Percentiles rank a stretch among this genome's conserved stretches.
phyloP scores from a whole-genome alignment of 2,329 filamentous ascomycete species.

The Nannizziopsis arthrosporioides region DNA sequence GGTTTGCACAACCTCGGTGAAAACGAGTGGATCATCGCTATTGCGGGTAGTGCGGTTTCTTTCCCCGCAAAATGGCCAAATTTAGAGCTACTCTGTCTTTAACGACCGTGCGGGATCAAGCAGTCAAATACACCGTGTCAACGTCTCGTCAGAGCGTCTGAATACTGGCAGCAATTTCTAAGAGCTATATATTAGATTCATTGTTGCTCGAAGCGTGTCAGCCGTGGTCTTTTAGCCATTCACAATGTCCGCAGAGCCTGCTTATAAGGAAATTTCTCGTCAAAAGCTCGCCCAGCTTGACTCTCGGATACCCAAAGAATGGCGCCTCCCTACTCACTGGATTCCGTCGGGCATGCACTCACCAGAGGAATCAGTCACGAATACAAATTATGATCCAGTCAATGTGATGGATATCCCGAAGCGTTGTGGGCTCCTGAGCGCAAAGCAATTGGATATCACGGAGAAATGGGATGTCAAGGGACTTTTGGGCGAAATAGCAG shows the following conservation, averaged over 20 bases:
- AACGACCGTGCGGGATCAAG: too few relatives aligned
- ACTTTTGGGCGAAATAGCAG: constrained; percentile 27
- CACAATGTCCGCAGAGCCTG: constrained; percentile 13
- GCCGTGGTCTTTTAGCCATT: neutral
- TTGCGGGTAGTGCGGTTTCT: too few relatives aligned
- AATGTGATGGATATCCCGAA: constrained; percentile 41
- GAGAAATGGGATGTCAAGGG: constrained; percentile 39
- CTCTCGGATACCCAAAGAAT: constrained; percentile 31
- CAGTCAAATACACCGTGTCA: too few relatives aligned
- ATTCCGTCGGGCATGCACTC: constrained; percentile 29
- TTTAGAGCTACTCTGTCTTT: too few relatives aligned
- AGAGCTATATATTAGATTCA: too few relatives aligned
- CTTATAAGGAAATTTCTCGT: constrained; percentile 26
- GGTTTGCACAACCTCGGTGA: too few relatives aligned
- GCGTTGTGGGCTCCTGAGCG: constrained; percentile 42
- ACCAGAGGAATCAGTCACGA: constrained; percentile 26
- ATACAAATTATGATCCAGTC: constrained; percentile 23
- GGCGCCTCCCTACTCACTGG: constrained; percentile 25
- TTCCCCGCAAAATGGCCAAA: too few relatives aligned
- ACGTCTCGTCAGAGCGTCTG: too few relatives aligned
- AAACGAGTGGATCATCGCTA: too few relatives aligned
- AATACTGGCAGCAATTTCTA: too few relatives aligned
- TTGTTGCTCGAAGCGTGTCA: neutral
- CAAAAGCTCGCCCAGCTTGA: constrained; percentile 31
- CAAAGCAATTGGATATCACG: constrained; percentile 44